Evolutionary conservation across 371 early-diverging fungal genomes (phyloP).

Genomic region (Vittaforma corneae): DNA sequence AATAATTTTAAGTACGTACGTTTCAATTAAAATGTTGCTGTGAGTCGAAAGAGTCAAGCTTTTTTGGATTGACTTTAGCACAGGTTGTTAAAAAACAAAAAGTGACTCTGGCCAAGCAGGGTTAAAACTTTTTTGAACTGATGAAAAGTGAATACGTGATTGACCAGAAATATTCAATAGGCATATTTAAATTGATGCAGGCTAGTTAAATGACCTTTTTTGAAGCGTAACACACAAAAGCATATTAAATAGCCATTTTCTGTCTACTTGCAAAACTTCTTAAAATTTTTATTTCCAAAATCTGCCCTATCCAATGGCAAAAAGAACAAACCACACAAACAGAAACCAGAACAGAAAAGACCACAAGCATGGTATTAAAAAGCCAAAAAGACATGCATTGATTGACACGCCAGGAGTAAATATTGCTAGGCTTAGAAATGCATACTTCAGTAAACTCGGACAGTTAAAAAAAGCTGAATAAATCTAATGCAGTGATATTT

Average conservation of each 20-base stretch:
- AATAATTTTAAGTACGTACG: neutral
- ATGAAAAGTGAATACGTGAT: no score
- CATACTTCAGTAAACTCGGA: constrained; percentile 8
- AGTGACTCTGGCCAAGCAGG: no score
- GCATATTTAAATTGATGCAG: no score
- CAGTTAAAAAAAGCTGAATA: neutral
- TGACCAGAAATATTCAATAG: no score
- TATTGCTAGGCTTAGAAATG: constrained; percentile 2
- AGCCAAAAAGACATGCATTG: constrained; percentile 25
- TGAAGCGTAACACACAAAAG: neutral
- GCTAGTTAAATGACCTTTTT: neutral
- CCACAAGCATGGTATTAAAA: constrained; percentile 59
- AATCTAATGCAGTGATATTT: neutral
- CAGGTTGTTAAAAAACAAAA: no score
- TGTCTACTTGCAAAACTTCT: neutral
- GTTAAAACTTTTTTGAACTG: no score
- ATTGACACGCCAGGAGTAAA: constrained; percentile 22
- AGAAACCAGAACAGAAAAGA: constrained; percentile 77
- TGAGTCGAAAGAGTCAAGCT: neutral
- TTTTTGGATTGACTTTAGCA: neutral
- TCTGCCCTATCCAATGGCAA: constrained; percentile 64
- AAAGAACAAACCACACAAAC: constrained; percentile 98
- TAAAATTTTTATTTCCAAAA: constrained; percentile 20
- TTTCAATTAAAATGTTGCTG: neutral
- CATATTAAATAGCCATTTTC: neutral